These are phyloP conservation scores for Candida nanaspora DNA, from an alignment of 805 yeast species.

Conservation along the genomic window DNA sequence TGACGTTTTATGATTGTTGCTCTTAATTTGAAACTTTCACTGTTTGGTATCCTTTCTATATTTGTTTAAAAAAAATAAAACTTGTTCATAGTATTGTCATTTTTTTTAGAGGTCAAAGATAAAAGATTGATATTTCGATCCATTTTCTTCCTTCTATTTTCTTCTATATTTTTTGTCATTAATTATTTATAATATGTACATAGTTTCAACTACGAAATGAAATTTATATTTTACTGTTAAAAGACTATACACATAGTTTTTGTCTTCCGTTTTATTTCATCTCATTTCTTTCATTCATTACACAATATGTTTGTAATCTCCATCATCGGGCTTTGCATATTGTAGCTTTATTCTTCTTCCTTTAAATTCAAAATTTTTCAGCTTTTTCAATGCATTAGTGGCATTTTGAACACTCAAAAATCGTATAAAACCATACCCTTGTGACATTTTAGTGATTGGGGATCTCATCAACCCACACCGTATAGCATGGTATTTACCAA, in stretches of 20 bases:
- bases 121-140: too few species aligned
- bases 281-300: slow-evolving; percentile 6
- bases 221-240: too few species aligned
- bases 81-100: too few species aligned
- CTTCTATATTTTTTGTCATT: background rate
- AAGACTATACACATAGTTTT: too few species aligned
- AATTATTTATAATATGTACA: slow-evolving; percentile 1
- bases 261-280: background rate
- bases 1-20: too few species aligned
- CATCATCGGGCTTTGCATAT: slow-evolving; percentile 17
- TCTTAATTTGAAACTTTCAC: too few species aligned
- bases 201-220: slow-evolving; percentile 3
- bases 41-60: too few species aligned
- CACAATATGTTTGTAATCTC: slow-evolving; percentile 19
- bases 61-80: too few species aligned
- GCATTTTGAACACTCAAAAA: slow-evolving; percentile 39
- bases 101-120: too few species aligned
- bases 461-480: slow-evolving; percentile 22
- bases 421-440: slow-evolving; percentile 60
- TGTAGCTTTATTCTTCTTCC: slow-evolving; percentile 34
- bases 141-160: slow-evolving; percentile 1
- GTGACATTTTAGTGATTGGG: slow-evolving; percentile 19
- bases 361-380: slow-evolving; percentile 35
- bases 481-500: slow-evolving; percentile 20
- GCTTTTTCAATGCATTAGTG: slow-evolving; percentile 34